Evolutionary conservation across 495 filamentous ascomycete genomes (phyloP), one percentile per base, ranked within the genome.

Genomic region (Neurospora sp.): DNA sequence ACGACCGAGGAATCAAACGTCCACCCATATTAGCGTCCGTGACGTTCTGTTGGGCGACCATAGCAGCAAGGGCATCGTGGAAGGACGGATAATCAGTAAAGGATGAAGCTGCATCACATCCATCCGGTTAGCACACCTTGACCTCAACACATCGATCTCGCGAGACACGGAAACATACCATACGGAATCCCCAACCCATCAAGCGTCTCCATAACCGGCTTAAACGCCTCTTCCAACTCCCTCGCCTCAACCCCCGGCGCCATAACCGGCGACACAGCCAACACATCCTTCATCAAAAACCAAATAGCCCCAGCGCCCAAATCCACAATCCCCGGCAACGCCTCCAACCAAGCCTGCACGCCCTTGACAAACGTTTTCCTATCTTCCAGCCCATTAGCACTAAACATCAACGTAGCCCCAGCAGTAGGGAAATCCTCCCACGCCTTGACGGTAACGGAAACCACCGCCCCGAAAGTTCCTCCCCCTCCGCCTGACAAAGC

Each of bases 401-500:
- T 74, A n/a, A 79, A 73, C 72, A 39, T 72, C 23, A 77, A 77
- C 3, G 69, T 72, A 14, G 73, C 77, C 16, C 79, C 80, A 46
- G 70, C 75, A 4, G 77, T 69, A 6, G 4, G 5, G 35, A 73
- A 70, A 12, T 83, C 81, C 8, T 80, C 78, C 72, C 81, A 78
- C 12, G 82, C 81, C 66, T 80, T 81, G 5, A 85, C 80, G 2
- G 82, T 84, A 71, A 85, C 76, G 3, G 84, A 86, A n/a, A 80
- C 76, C 5, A 91, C 87, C 2, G 89, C 84, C 5, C 84, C 89
- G 40, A 83, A 90, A 31, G 84, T 88, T 3, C 87, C 85, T 4
- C 80, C 84, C 8, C 88, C 89, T 11, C 89, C 89, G 14, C 89
- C 90, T 41, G 82, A 82, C 0, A 90, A 79, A 10, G 90, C 90